phyloP scores from a whole-genome alignment of 192 early-diverging fungal genomes.

The Phlyctochytrium arcticum region DNA sequence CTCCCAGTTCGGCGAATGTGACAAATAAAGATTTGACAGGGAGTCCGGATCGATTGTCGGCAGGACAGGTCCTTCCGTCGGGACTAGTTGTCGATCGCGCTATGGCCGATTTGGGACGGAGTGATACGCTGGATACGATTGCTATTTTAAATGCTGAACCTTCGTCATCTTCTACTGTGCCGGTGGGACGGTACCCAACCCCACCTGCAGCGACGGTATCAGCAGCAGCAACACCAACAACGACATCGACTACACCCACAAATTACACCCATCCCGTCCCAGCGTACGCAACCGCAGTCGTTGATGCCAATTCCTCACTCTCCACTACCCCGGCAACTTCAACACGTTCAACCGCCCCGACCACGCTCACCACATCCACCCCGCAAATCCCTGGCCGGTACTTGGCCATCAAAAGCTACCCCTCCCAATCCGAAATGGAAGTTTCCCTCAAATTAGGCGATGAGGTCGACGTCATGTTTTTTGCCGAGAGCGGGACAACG shows the following conservation, averaged over 20 bases:
- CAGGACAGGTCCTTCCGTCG: too few species aligned
- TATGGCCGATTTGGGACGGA: not conserved
- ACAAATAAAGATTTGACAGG: too few species aligned
- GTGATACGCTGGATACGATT: too few species aligned
- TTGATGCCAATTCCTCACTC: not conserved
- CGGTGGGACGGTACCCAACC: not conserved
- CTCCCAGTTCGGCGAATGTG: too few species aligned
- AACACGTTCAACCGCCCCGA: not conserved
- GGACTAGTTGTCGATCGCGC: too few species aligned
- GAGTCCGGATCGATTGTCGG: too few species aligned
- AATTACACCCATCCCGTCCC: not conserved
- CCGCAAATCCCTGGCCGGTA: slow-evolving; percentile 2
- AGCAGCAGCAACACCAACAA: not conserved
- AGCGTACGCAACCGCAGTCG: not conserved
- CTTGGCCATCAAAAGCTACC: slow-evolving; percentile 5
- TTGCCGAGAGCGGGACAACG: not conserved
- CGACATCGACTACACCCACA: not conserved
- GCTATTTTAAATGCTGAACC: too few species aligned
- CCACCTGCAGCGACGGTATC: not conserved
- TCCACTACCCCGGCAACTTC: not conserved
- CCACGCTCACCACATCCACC: not conserved
- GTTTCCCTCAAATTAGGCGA: slow-evolving; percentile 17
- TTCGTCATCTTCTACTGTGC: too few species aligned
- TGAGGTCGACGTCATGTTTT: slow-evolving; percentile 17
- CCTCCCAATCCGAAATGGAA: slow-evolving; percentile 7